Evolutionary conservation across 179 eudicot genomes (phyloP).

Genomic region (Kewa caespitosa): DNA sequence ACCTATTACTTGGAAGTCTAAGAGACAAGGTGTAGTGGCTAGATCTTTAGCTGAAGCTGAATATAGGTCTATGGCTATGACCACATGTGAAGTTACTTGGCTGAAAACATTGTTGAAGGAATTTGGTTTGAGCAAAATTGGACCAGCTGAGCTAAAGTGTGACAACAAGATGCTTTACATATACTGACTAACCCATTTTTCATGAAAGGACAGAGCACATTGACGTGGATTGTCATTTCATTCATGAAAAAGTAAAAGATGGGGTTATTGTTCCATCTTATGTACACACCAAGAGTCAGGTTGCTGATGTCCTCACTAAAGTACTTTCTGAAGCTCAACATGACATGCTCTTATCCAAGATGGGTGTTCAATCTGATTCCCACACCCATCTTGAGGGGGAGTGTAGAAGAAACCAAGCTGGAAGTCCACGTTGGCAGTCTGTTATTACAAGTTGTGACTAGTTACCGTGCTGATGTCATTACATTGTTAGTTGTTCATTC

Average conservation of each 20-base stretch:
- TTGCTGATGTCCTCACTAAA: background rate
- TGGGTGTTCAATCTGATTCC: background rate
- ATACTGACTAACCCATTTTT: background rate
- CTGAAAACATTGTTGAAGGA: background rate
- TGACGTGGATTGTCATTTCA: background rate
- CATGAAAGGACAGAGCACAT: background rate
- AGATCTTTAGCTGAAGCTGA: background rate
- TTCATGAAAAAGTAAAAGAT: background rate
- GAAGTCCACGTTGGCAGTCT: background rate
- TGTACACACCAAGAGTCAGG: background rate
- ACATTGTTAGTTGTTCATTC: too few species aligned
- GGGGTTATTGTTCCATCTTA: background rate
- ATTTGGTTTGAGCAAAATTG: background rate
- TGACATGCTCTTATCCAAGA: background rate
- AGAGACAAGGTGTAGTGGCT: background rate
- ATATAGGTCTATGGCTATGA: background rate
- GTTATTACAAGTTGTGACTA: too few species aligned
- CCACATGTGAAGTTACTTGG: background rate
- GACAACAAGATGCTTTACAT: background rate
- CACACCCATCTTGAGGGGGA: background rate
- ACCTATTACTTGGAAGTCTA: background rate
- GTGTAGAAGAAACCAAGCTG: too few species aligned
- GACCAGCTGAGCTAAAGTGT: background rate
- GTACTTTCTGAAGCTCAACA: background rate
- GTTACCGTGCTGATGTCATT: too few species aligned